Conservation (phyloP, 2,329 filamentous ascomycete species). For the Colletotrichum falcatum region DNA sequence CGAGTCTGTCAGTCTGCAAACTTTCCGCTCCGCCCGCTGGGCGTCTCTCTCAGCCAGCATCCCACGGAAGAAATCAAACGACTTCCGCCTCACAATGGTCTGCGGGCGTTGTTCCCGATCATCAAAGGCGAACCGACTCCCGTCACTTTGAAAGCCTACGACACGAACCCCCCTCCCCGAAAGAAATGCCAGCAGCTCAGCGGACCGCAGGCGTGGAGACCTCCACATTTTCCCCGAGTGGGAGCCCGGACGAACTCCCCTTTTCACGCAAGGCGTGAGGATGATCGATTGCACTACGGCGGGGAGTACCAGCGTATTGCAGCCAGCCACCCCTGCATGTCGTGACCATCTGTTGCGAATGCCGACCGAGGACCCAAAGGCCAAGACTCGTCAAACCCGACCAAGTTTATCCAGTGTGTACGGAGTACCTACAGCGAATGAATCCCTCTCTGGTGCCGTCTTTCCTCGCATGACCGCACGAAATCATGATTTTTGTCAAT, state of each 20-base stretch:
- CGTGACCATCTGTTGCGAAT: slow-evolving; percentile 31
- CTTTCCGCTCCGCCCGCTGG: background rate
- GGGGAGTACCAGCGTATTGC: slow-evolving; percentile 13
- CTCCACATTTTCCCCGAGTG: slow-evolving; percentile 40
- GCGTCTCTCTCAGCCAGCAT: background rate
- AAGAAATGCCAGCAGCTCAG: slow-evolving; percentile 24
- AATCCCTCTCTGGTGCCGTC: no score
- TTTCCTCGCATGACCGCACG: background rate
- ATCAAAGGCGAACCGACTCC: background rate
- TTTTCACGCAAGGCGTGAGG: slow-evolving; percentile 39
- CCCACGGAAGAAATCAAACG: background rate
- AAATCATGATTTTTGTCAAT: slow-evolving; percentile 35
- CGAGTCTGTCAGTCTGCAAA: background rate
- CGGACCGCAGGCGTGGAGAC: slow-evolving; percentile 35
- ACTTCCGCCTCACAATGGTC: background rate
- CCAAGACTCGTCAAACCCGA: slow-evolving; percentile 5
- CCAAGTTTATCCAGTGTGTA: no score
- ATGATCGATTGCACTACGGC: slow-evolving; percentile 33
- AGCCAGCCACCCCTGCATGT: slow-evolving; percentile 20
- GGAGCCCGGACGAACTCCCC: slow-evolving; percentile 39
- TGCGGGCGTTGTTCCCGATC: background rate
- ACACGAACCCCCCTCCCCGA: background rate
- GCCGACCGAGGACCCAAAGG: slow-evolving; percentile 17
- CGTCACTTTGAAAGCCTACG: background rate
- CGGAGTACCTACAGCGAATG: no score